Evolutionary conservation across 306 rosid genomes (phyloP).

Genomic region (Spatholobus suberectus): DNA sequence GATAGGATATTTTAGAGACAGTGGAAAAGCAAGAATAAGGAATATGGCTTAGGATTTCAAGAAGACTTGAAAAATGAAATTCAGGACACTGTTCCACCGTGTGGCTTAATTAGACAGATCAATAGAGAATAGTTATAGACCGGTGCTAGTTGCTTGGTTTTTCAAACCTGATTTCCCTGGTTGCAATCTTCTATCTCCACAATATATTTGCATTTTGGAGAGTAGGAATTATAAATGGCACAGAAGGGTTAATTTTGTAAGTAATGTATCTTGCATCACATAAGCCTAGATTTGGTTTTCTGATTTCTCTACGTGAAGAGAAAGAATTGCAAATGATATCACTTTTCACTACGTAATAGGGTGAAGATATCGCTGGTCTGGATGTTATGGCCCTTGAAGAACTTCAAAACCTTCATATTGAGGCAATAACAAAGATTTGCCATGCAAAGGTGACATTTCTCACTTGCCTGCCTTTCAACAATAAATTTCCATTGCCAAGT

Average conservation of each 20-base stretch:
- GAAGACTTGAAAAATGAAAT: not conserved
- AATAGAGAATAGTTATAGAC: not conserved
- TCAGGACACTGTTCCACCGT: not conserved
- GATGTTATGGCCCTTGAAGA: constrained; percentile 69
- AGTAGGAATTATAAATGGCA: not conserved
- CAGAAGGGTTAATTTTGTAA: not conserved
- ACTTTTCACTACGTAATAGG: constrained; percentile 45
- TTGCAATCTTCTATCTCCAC: not conserved
- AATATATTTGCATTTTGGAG: not conserved
- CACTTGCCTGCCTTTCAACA: not conserved
- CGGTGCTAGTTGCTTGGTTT: not conserved
- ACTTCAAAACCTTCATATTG: constrained; percentile 79
- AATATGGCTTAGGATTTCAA: not conserved
- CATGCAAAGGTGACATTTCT: constrained; percentile 67
- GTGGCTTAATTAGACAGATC: not conserved
- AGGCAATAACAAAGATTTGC: constrained; percentile 77
- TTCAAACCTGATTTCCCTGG: not conserved
- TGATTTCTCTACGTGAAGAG: constrained; percentile 7
- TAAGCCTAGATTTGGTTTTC: not conserved
- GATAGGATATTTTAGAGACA: not conserved
- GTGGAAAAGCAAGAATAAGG: not conserved
- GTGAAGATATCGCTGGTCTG: constrained; percentile 67
- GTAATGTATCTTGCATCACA: not conserved
- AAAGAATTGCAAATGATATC: constrained; percentile 19
- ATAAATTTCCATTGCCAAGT: not conserved